A percentile compares a stretch with the other conserved stretches of the same genome.
Conservation (phyloP, 225 moss, liverwort and hornwort species). For the Polytrichum commune region DNA sequence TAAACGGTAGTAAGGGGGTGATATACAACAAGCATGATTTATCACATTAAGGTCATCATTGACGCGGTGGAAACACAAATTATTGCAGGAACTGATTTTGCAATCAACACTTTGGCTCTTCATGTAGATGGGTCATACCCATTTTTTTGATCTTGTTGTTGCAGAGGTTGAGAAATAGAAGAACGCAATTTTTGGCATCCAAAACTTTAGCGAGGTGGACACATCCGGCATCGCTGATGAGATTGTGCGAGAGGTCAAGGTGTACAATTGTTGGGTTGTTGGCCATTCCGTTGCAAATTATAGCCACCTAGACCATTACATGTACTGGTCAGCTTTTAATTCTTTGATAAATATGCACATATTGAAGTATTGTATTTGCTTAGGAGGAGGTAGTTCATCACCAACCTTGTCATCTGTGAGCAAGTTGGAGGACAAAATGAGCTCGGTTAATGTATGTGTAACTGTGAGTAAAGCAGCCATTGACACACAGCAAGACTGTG, state of each 20-base stretch:
- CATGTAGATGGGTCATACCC: slow-evolving; percentile 12
- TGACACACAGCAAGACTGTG: slow-evolving; percentile 72
- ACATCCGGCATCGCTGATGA: slow-evolving; percentile 66
- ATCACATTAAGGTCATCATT: no score
- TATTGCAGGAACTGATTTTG: no score
- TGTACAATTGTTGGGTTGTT: slow-evolving; percentile 76
- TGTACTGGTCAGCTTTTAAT: neutral
- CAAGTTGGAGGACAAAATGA: slow-evolving; percentile 68
- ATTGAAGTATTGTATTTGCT: slow-evolving; percentile 14
- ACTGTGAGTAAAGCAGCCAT: slow-evolving; percentile 57
- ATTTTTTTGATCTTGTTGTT: slow-evolving; percentile 41
- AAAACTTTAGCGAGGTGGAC: slow-evolving; percentile 63
- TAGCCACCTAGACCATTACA: slow-evolving; percentile 42
- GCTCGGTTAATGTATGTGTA: slow-evolving; percentile 53
- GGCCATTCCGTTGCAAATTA: slow-evolving; percentile 64
- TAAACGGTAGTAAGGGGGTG: no score
- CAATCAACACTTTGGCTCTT: no score
- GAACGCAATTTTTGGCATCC: slow-evolving; percentile 52
- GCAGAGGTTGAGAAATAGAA: slow-evolving; percentile 58
- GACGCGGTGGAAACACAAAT: no score
- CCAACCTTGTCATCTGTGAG: slow-evolving; percentile 61
- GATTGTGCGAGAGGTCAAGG: slow-evolving; percentile 77
- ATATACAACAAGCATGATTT: no score
- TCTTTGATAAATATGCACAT: neutral
- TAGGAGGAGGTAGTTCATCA: no score